Percentiles rank a stretch among this genome's conserved stretches.
Conservation (phyloP, 371 early-diverging fungal genomes). For the Lichtheimia hyalospora region DNA sequence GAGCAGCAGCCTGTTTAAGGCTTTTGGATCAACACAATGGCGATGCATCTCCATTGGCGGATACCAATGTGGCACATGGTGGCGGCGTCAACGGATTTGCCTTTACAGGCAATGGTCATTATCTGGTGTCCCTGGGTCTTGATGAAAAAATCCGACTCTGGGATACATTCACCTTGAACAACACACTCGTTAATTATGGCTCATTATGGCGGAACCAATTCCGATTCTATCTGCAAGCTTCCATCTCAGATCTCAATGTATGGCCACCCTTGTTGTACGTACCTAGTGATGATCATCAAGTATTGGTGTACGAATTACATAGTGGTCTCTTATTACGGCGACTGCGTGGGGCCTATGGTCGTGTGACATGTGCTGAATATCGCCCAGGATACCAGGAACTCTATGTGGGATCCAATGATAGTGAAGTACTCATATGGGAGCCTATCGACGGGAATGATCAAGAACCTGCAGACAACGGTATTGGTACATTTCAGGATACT, state of each 20-base stretch:
- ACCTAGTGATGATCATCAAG: slow-evolving; percentile 63
- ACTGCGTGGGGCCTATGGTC: slow-evolving; percentile 65
- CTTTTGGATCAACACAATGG: slow-evolving; percentile 62
- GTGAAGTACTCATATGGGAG: slow-evolving; percentile 68
- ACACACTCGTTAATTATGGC: slow-evolving; percentile 70
- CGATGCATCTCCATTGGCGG: slow-evolving; percentile 39
- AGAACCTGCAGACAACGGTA: slow-evolving; percentile 1
- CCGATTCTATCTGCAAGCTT: slow-evolving; percentile 39
- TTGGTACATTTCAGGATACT: neutral
- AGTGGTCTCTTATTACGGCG: slow-evolving; percentile 56
- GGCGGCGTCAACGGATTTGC: slow-evolving; percentile 68
- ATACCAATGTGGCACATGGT: slow-evolving; percentile 67
- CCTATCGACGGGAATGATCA: slow-evolving; percentile 30
- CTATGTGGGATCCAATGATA: slow-evolving; percentile 68
- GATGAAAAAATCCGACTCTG: slow-evolving; percentile 81
- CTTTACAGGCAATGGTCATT: slow-evolving; percentile 63
- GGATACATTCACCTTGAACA: slow-evolving; percentile 71
- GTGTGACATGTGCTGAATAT: slow-evolving; percentile 61
- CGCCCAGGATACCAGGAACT: slow-evolving; percentile 59
- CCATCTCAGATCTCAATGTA: slow-evolving; percentile 47
- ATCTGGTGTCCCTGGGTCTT: slow-evolving; percentile 67
- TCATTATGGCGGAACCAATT: slow-evolving; percentile 54
- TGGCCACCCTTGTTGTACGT: slow-evolving; percentile 56
- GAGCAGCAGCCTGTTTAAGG: slow-evolving; percentile 59
- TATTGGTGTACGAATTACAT: slow-evolving; percentile 60